These are phyloP conservation scores for Botrytis aclada DNA, from an alignment of 2,329 filamentous ascomycete species.

Conservation along the genomic window DNA sequence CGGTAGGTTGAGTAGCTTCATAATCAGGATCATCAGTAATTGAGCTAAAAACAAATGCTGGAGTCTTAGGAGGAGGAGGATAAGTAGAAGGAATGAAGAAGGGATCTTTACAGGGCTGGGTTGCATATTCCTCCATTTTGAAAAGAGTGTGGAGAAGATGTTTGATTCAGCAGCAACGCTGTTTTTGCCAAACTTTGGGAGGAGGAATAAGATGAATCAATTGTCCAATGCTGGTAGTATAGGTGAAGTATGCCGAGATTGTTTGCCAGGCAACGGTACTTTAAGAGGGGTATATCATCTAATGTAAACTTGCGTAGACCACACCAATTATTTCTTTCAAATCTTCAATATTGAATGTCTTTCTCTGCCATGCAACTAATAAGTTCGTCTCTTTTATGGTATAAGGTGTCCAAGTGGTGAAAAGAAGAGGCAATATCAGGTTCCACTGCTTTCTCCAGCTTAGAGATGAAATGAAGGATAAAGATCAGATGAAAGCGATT, in stretches of 20 bases:
- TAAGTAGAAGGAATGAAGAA: constrained; percentile 9
- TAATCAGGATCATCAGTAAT: constrained; percentile 27
- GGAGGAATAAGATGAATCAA: constrained; percentile 12
- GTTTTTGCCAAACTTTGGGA: constrained; percentile 18
- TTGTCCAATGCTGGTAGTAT: constrained; percentile 2
- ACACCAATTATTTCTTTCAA: neutral
- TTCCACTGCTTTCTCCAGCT: neutral
- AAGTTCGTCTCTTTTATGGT: neutral
- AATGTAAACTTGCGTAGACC: neutral
- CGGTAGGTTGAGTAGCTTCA: constrained; percentile 70
- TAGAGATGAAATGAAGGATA: constrained; percentile 1
- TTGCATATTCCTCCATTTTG: constrained; percentile 35
- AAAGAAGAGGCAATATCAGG: neutral
- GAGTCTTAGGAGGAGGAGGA: constrained; percentile 2
- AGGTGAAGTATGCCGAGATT: constrained; percentile 11
- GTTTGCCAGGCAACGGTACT: constrained; percentile 22
- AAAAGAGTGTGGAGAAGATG: constrained; percentile 18
- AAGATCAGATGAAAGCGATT: neutral
- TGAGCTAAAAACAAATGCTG: neutral
- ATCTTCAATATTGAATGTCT: neutral
- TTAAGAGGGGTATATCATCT: neutral
- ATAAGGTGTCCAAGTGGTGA: neutral
- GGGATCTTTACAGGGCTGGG: constrained; percentile 34
- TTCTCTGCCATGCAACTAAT: neutral
- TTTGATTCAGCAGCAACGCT: constrained; percentile 17